Evolutionary conservation across 179 eudicot species (phyloP), one percentile per base, ranked within the genome.

Genomic region (Silene noctiflora): DNA sequence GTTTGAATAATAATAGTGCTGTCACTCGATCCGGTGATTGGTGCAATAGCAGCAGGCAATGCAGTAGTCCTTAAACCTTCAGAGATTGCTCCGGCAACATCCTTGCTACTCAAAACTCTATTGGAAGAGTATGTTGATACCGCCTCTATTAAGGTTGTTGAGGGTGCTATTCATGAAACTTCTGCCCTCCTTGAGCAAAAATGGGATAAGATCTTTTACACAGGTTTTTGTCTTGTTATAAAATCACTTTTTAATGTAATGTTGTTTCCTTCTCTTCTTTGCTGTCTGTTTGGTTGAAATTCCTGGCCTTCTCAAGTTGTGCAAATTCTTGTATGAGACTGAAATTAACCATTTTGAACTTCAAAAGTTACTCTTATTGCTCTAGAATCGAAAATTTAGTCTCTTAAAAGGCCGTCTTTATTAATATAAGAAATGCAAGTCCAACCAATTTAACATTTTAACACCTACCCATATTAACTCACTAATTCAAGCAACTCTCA

Each of bases 141-240:
- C 62, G 81, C 86, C 63, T 85, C 87, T 22, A 77, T 95, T 11
- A 89, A 82, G 84, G 99, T 95, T 61, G 78, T 95, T 53, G 97
- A 93, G 75, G 99, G 99, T 29, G 88, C 86, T 71, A 86, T 89
- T 71, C 79, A 86, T 67, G 97, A 93, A 84, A 89, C 99, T 77
- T 67, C 92, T 68, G 90, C 90, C 4, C 84, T 95, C 59, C 92
- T 95, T 31, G 97, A 91, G 79, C 99, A 93, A 65, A 91, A 87
- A 75, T 95, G 99, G 99, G 97, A 95, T 82, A 95, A 95, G 81
- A 93, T 95, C 81, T 88, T 91, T 71, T 95, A 91, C 79, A 95
- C 99, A 89, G 99, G 98, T 78, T 76, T 75, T 25, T 17, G 2
- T 44, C 42, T 29, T 2, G 25, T 46, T 35, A 4, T 22, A 19